Base-by-base conservation (phyloP, 2,329 filamentous ascomycete genomes). In the Alternaria atra region DNA sequence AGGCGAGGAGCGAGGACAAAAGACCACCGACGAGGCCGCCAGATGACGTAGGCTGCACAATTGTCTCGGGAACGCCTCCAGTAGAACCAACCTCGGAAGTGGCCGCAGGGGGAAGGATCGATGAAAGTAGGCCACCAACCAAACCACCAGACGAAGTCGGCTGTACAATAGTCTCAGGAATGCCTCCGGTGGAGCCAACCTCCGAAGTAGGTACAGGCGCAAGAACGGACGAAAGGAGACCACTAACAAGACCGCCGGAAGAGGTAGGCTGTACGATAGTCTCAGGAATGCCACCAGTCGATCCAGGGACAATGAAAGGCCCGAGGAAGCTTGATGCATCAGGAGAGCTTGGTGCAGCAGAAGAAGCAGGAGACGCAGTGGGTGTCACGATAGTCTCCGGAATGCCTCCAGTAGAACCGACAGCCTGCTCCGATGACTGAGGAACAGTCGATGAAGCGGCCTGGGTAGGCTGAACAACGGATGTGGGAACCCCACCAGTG, bases 261-360 rank as follows among this genome's bases (percentile, higher is more conserved):
- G 61, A 60, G 15, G 64, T 55, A 32, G 64, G 51, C 39, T 61
- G 60, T 9, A 74, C 60, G 29, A 71, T 53, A 20, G 44, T 68
- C 47, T 63, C 64, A 13, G 72, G 70, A 9, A 75, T 25, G 30
- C 57, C 64, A 15, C 74, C 74, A 46, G 63, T 70, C 5, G 67
- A 66, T 35, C 70, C 71, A 17, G 70, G 67, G 20, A 70, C 59
- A 25, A 69, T 72, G 58, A 73, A 71, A 4, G 70, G 66, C 6
- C 70, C 69, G 1, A 65, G 66, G 48, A 73, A 66, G 61, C 66
- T 67, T 15, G 70, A 71, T 13, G 65, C 50, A 23, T 56, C 58
- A 29, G 58, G 23, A 32, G 58, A 52, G 23, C 52, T 60, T 54
- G 62, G 55, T 44, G 52, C 47, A 15, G 59, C 54, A 40, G 64